phyloP scores from a whole-genome alignment of 768 basidiomycete genomes.

The Gautieria morchelliformis region DNA sequence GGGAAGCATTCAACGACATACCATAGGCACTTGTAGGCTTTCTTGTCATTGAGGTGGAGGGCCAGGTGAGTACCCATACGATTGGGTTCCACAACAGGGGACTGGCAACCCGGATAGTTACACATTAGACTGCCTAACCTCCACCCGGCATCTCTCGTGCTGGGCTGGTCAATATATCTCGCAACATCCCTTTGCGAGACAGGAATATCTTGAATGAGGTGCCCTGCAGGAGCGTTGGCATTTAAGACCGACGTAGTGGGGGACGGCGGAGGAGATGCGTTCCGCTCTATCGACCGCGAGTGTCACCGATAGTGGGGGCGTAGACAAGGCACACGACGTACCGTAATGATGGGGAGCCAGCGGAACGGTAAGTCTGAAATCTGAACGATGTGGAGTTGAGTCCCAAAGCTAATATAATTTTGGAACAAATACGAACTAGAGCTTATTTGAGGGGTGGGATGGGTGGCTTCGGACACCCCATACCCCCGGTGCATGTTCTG shows the following conservation, averaged over 20 bases:
- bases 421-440: no score
- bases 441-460: background rate
- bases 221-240: background rate
- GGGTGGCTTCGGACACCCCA: background rate
- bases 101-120: background rate
- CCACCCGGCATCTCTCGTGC: background rate
- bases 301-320: no score
- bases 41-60: background rate
- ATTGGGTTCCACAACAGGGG: background rate
- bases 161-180: background rate
- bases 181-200: background rate
- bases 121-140: background rate
- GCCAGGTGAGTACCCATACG: background rate
- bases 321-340: background rate
- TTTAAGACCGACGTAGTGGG: background rate
- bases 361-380: background rate
- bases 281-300: background rate
- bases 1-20: background rate
- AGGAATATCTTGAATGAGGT: background rate
- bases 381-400: background rate
- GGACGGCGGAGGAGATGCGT: background rate
- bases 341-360: background rate
- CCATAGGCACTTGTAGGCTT: background rate
- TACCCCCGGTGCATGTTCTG: no score
- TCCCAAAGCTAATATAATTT: background rate